A percentile compares a stretch with the other conserved stretches of the same genome.
phyloP scores from a whole-genome alignment of 2,329 filamentous ascomycete genomes.

The Hypoxylon sp. region DNA sequence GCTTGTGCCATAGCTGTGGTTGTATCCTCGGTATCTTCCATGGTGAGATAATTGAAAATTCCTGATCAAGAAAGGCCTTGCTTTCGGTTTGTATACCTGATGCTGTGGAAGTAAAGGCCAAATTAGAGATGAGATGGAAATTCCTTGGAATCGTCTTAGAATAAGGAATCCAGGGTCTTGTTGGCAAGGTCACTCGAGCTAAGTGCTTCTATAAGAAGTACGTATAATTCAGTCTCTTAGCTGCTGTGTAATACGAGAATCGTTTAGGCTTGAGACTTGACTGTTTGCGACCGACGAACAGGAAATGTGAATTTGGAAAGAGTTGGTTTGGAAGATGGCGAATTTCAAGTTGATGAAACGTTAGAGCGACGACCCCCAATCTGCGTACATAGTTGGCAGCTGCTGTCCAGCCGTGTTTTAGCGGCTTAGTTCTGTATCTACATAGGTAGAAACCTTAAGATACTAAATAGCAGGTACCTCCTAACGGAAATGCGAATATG shows the following conservation, averaged over 20 bases:
- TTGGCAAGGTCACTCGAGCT: constrained; percentile 14
- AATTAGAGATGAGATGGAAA: constrained; percentile 1
- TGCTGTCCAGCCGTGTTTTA: background rate
- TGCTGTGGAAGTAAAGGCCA: background rate
- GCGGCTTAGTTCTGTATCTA: background rate
- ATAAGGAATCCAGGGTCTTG: constrained; percentile 2
- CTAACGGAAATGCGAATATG: background rate
- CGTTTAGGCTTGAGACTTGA: too few relatives aligned
- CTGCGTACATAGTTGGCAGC: constrained; percentile 2
- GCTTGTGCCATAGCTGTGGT: constrained; percentile 73
- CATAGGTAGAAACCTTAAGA: background rate
- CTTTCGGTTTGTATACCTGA: background rate
- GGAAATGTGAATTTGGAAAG: constrained; percentile 6
- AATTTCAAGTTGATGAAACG: background rate
- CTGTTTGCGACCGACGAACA: background rate
- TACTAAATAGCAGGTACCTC: too few relatives aligned
- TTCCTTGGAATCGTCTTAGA: constrained; percentile 5
- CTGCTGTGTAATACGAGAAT: background rate
- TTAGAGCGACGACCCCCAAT: background rate
- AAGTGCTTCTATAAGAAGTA: background rate
- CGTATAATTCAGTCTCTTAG: background rate
- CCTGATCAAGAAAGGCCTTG: background rate
- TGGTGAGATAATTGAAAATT: constrained; percentile 9
- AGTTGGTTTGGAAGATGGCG: background rate
- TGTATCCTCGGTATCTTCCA: constrained; percentile 53